These are phyloP conservation scores for Candida oleophila DNA, from an alignment of 805 yeast genomes.

Conservation along the genomic window DNA sequence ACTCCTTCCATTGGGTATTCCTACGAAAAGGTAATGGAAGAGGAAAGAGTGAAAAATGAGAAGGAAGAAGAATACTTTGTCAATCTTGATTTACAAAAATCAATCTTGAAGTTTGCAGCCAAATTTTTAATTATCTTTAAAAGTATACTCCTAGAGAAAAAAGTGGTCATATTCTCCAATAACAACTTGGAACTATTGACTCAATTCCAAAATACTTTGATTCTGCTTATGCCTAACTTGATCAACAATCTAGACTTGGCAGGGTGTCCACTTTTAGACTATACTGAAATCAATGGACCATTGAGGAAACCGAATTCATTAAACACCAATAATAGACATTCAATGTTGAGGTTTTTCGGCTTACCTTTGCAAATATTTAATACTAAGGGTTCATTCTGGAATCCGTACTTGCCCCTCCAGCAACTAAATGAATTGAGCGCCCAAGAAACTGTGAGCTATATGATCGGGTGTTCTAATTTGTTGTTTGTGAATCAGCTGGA, in stretches of 20 bases:
- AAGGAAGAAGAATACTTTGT: conserved; percentile 45
- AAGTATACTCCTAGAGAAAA: conserved; percentile 72
- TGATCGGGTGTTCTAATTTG: conserved; percentile 88
- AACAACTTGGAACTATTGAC: conserved; percentile 79
- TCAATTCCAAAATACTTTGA: conserved; percentile 76
- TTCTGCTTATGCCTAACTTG: conserved; percentile 80
- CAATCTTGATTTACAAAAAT: conserved; percentile 69
- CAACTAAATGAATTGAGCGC: conserved; percentile 73
- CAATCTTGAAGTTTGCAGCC: conserved; percentile 57
- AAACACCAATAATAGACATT: conserved; percentile 73
- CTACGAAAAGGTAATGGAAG: conserved; percentile 15
- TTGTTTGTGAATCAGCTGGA: conserved; percentile 65
- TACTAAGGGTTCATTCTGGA: conserved; percentile 77
- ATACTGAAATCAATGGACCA: conserved; percentile 48
- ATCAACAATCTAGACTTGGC: conserved; percentile 69
- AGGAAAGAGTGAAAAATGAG: conserved; percentile 17
- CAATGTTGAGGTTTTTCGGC: conserved; percentile 79
- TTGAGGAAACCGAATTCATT: conserved; percentile 63
- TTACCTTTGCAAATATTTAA: conserved; percentile 85
- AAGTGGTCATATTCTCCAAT: conserved; percentile 69
- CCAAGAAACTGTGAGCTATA: conserved; percentile 57
- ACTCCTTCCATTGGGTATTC: not conserved
- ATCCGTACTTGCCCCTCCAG: conserved; percentile 92
- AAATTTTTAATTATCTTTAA: conserved; percentile 69
- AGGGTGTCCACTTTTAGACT: conserved; percentile 71